Base-by-base conservation (phyloP, 164 flowering plant genomes). In the Santalum album region DNA sequence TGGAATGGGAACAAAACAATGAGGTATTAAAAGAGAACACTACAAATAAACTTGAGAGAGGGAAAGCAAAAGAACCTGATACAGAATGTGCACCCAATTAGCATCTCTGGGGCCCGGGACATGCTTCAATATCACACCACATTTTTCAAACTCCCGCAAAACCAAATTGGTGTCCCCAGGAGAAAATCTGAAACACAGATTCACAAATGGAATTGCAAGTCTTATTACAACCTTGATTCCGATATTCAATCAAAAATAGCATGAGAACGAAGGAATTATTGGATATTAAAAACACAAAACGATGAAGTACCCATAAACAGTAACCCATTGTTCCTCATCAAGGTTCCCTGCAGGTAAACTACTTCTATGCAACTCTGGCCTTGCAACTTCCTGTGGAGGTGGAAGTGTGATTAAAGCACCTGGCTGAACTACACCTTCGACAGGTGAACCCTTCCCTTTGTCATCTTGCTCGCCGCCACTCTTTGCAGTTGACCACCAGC, bases 81-180 rank as follows among this genome's bases (percentile, higher is more conserved):
- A 94, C 6, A 87, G 75, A 55, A 94, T 84, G 72, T 94, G 96
- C 76, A 94, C 81, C 97, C 97, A 94, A 65, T 94, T 94, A 34
- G 97, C 84, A 54, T 83, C 78, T 75, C 95, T 72, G 56, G 97
- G 97, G 47, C 99, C 97, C 25, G 92, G 83, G 49, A 90, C 77
- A 65, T 94, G 97, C 51, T 81, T 87, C 71, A 94, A 65, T 55
- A 90, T 73, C 29, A 76, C 69, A 53, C 99, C 97, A 56, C 92
- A 94, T 60, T 90, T 94, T 62, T 90, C 96, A 69, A 94, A 94
- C 76, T 89, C 97, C 57, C 95, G 78, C 65, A 94, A 51, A 32
- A 90, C 96, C 42, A 80, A 72, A 69, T 90, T 94, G 52, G 95
- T 87, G 62, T 90, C 96, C 29, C 75, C 82, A 1, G 92, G 92